phyloP scores from a whole-genome alignment of 108 stramenopile species.

The Thalassiosira profunda region DNA sequence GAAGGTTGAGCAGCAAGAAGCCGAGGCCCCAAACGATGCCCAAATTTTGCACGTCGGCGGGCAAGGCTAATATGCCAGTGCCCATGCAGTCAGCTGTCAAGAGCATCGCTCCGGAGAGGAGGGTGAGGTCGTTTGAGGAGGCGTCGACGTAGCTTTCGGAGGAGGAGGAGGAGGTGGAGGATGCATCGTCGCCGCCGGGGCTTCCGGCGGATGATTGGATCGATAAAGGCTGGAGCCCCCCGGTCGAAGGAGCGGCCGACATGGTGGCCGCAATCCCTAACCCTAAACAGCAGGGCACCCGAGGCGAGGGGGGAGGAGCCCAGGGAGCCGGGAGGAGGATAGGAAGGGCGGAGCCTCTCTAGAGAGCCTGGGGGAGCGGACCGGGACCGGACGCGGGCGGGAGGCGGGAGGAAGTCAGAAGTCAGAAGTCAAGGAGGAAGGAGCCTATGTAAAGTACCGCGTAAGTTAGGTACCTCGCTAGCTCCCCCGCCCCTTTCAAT shows the following conservation, averaged over 20 bases:
- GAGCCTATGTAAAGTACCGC: background rate
- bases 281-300: too few relatives aligned
- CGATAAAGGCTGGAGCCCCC: too few relatives aligned
- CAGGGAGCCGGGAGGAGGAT: too few relatives aligned
- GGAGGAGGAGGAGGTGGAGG: background rate
- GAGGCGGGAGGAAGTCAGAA: background rate
- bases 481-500: too few relatives aligned
- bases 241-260: too few relatives aligned
- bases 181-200: background rate
- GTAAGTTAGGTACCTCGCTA: background rate
- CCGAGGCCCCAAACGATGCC: conserved; percentile 52
- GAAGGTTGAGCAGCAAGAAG: conserved; percentile 64
- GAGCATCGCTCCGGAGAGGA: conserved; percentile 53
- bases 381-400: too few relatives aligned
- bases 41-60: conserved; percentile 51
- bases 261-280: too few relatives aligned
- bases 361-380: too few relatives aligned
- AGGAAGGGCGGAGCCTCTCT: too few relatives aligned
- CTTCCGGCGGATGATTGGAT: background rate
- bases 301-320: too few relatives aligned
- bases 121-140: conserved; percentile 53
- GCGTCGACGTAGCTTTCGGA: conserved; percentile 34
- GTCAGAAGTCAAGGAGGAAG: background rate
- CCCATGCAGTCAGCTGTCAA: conserved; percentile 81
- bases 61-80: conserved; percentile 77